Percentiles rank a stretch among this genome's conserved stretches.
Evolutionary conservation across 805 yeast genomes (phyloP).

Genomic region (Maudiozyma bulderi): DNA sequence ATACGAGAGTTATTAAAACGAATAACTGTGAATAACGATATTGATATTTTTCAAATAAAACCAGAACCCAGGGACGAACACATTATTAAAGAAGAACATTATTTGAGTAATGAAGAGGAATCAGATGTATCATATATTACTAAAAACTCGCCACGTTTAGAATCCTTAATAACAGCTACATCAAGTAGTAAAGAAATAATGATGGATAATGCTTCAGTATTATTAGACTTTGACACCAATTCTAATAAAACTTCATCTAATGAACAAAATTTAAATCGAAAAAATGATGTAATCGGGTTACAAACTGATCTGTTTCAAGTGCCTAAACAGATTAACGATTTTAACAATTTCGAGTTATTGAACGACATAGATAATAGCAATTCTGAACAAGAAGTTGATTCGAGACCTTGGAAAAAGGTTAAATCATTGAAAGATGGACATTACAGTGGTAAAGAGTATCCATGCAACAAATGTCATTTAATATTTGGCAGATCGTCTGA

Average conservation of each 20-base stretch:
- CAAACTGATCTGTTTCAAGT: too few species aligned
- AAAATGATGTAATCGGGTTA: neutral
- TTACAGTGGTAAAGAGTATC: conserved; percentile 26
- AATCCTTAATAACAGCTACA: neutral
- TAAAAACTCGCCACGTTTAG: neutral
- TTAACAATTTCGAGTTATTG: neutral
- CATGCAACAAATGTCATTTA: conserved; percentile 50
- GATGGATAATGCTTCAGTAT: neutral
- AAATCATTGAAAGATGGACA: neutral
- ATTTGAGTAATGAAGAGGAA: neutral
- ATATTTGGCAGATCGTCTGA: conserved; percentile 60
- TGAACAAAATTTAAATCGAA: neutral
- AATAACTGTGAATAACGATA: conserved; percentile 1
- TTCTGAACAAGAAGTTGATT: neutral
- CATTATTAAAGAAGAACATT: neutral
- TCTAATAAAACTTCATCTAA: neutral
- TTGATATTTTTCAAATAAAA: neutral
- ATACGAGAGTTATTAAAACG: conserved; percentile 16
- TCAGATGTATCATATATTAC: neutral
- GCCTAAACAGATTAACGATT: neutral
- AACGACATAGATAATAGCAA: neutral
- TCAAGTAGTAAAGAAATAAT: neutral
- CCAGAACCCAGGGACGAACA: neutral
- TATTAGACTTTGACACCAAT: neutral
- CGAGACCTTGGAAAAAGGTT: neutral